A percentile compares a stretch with the other conserved stretches of the same genome.
Conservation (phyloP, 129 eudicot genomes). For the Pulicaria dysenterica region DNA sequence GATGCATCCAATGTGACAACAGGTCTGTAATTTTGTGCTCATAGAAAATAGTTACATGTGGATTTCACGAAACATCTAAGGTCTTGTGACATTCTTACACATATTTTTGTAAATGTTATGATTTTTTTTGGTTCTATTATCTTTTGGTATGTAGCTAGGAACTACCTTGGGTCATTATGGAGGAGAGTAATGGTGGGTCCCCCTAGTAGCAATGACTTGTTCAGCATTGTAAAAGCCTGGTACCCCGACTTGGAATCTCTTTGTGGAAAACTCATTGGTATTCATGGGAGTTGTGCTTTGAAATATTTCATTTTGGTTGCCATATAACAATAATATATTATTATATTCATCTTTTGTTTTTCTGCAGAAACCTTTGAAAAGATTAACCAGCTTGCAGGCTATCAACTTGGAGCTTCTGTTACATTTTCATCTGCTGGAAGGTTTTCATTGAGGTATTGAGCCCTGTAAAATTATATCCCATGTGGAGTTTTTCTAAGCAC, state of each 20-base stretch:
- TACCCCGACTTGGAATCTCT: conserved; percentile 73
- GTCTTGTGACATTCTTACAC: not conserved
- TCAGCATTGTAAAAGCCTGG: conserved; percentile 62
- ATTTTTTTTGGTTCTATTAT: not conserved
- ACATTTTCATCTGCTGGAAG: conserved; percentile 51
- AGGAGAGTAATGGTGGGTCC: conserved; percentile 70
- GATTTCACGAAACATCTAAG: not conserved
- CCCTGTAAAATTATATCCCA: conserved; percentile 4
- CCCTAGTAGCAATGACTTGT: conserved; percentile 57
- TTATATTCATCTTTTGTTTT: not conserved
- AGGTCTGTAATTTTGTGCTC: conserved; percentile 49
- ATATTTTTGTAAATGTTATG: no score
- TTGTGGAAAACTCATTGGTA: conserved; percentile 74
- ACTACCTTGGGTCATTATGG: conserved; percentile 76
- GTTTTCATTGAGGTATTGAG: conserved; percentile 73
- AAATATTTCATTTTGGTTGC: not conserved
- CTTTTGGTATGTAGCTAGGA: conserved; percentile 45
- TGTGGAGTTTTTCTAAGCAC: not conserved
- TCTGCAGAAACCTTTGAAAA: conserved; percentile 76
- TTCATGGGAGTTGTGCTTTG: not conserved
- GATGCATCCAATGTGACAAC: conserved; percentile 46
- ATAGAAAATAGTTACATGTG: not conserved
- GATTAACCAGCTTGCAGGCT: conserved; percentile 56
- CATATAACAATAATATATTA: conserved; percentile 1
- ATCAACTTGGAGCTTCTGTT: conserved; percentile 45